Conservation (phyloP, 164 flowering plant genomes). For the Dillenia suffruticosa region DNA sequence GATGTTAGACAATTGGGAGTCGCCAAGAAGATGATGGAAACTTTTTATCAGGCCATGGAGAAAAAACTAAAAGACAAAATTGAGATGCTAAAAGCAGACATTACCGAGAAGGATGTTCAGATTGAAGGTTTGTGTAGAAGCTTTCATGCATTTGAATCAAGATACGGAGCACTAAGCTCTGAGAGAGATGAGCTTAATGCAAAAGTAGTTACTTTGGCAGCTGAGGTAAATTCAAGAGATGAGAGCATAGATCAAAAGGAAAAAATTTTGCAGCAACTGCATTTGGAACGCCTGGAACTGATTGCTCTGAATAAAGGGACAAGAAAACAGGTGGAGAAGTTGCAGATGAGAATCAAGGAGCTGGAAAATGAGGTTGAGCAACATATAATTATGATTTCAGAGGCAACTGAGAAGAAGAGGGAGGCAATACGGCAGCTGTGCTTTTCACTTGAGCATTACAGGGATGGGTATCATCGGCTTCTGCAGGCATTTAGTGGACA, state of each 20-base stretch:
- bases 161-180: slow-evolving; percentile 26
- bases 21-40: slow-evolving; percentile 25
- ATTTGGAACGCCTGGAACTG: slow-evolving; percentile 38
- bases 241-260: slow-evolving; percentile 36
- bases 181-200: slow-evolving; percentile 47
- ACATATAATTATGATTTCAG: slow-evolving; percentile 40
- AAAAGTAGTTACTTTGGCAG: slow-evolving; percentile 26
- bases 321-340: slow-evolving; percentile 20
- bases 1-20: slow-evolving; percentile 25
- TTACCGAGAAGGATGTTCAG: slow-evolving; percentile 20
- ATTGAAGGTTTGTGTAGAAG: slow-evolving; percentile 31
- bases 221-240: slow-evolving; percentile 31
- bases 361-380: slow-evolving; percentile 47
- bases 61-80: slow-evolving; percentile 26
- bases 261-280: slow-evolving; percentile 38
- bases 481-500: slow-evolving; percentile 38
- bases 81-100: slow-evolving; percentile 29
- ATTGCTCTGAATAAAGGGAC: slow-evolving; percentile 28
- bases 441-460: slow-evolving; percentile 67
- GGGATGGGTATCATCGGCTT: slow-evolving; percentile 46
- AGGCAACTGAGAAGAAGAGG: slow-evolving; percentile 68
- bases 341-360: slow-evolving; percentile 22
- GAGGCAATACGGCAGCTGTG: slow-evolving; percentile 89
- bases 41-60: slow-evolving; percentile 17
- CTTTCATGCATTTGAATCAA: slow-evolving; percentile 29